phyloP scores from a whole-genome alignment of 2,329 filamentous ascomycete species.

The Colletotrichum navitas region DNA sequence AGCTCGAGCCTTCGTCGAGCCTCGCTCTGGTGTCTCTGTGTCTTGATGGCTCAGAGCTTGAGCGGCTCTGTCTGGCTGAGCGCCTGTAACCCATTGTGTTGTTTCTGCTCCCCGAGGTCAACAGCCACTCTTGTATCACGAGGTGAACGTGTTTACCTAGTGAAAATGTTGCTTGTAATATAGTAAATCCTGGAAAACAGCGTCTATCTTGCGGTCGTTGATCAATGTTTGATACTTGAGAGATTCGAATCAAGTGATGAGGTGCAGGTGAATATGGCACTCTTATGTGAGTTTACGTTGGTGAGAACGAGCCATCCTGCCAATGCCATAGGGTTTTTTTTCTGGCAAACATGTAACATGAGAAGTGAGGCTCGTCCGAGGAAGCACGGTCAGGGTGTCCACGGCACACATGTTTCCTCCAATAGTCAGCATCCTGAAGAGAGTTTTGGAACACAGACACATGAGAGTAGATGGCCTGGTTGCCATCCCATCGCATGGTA shows the following conservation, averaged over 20 bases:
- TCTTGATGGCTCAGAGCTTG: background rate
- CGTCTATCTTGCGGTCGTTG: background rate
- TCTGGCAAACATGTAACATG: background rate
- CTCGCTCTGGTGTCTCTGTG: background rate
- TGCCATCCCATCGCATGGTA: constrained; percentile 11
- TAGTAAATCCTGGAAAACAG: no score
- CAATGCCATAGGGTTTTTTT: background rate
- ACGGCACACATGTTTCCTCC: constrained; percentile 3
- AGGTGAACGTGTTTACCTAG: background rate
- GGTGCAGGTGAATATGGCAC: no score
- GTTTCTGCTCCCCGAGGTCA: background rate
- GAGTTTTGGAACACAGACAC: constrained; percentile 8
- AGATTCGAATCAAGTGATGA: background rate
- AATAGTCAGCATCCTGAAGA: constrained; percentile 8
- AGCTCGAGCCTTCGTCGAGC: background rate
- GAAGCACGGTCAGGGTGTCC: background rate
- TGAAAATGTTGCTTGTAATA: no score
- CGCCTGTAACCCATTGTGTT: constrained; percentile 19
- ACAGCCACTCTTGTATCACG: background rate
- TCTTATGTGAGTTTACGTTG: background rate
- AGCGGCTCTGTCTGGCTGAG: background rate
- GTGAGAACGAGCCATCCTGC: background rate
- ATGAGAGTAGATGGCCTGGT: background rate
- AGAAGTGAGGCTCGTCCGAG: background rate
- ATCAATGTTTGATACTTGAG: background rate